Evolutionary conservation across 495 filamentous ascomycete species (phyloP).

Genomic region (Podospora tetraspora): DNA sequence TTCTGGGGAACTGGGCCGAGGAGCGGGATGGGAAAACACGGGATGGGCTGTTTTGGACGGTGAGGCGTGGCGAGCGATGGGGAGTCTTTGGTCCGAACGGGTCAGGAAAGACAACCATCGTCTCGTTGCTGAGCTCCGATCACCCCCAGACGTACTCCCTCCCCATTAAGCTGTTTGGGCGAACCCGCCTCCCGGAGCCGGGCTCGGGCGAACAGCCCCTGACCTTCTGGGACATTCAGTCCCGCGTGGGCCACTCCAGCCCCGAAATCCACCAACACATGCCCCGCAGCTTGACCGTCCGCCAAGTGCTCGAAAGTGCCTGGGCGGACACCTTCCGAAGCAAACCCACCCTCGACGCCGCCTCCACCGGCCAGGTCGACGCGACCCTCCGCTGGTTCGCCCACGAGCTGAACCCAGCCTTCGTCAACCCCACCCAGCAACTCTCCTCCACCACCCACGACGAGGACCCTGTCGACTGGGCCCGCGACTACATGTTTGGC

Average conservation of each 20-base stretch:
- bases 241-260: constrained; percentile 82
- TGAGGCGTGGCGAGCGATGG: constrained; percentile 80
- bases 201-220: constrained; percentile 62
- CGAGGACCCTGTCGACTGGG: constrained; percentile 45
- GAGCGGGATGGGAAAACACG: constrained; percentile 39
- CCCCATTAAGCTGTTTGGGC: constrained; percentile 79
- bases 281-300: constrained; percentile 68
- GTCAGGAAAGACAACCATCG: constrained; percentile 85
- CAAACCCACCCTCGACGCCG: constrained; percentile 55
- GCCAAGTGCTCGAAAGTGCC: constrained; percentile 71
- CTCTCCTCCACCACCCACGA: neutral
- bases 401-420: constrained; percentile 58
- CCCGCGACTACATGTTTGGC: constrained; percentile 63
- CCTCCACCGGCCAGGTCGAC: constrained; percentile 53
- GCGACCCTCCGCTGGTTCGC: constrained; percentile 69
- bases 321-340: constrained; percentile 83
- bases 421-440: neutral
- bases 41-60: constrained; percentile 72
- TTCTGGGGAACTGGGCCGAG: constrained; percentile 75
- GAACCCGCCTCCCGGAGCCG: constrained; percentile 66
- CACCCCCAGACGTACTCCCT: constrained; percentile 91
- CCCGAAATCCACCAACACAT: constrained; percentile 94
- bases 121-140: constrained; percentile 89
- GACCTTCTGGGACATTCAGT: constrained; percentile 87
- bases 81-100: constrained; percentile 89